phyloP scores from a whole-genome alignment of 176 grass and related monocot genomes.

The Tillandsia fasciculata region DNA sequence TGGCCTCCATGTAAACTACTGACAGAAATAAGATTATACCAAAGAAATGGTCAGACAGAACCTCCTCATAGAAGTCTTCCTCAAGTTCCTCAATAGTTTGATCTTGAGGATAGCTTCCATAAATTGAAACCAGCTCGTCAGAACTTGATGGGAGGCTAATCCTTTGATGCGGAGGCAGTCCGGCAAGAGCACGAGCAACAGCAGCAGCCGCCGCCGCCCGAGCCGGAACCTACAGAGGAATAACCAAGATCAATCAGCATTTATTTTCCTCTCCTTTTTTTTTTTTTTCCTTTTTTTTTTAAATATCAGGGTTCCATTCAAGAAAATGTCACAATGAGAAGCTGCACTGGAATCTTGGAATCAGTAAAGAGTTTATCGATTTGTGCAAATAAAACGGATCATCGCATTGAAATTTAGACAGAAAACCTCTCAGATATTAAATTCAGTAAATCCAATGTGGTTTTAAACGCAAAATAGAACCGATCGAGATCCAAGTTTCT shows the following conservation, averaged over 20 bases:
- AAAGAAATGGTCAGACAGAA: conserved; percentile 13
- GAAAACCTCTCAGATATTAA: too few species aligned
- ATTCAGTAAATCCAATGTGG: too few species aligned
- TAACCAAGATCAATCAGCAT: conserved; percentile 13
- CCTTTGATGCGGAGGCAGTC: conserved; percentile 64
- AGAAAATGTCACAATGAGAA: too few species aligned
- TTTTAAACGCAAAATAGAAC: too few species aligned
- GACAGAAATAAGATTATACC: background rate
- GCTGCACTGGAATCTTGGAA: too few species aligned
- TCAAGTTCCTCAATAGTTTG: conserved; percentile 60
- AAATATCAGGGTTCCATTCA: too few species aligned
- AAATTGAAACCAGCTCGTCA: conserved; percentile 65
- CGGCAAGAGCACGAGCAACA: conserved; percentile 66
- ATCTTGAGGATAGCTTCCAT: conserved; percentile 52
- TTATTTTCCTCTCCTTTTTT: too few species aligned
- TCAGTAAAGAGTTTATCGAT: too few species aligned
- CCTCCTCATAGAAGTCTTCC: conserved; percentile 85
- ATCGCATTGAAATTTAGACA: too few species aligned
- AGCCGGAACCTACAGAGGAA: conserved; percentile 66
- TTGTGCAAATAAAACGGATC: too few species aligned
- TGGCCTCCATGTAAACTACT: background rate
- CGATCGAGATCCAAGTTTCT: background rate
- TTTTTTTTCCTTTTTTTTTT: too few species aligned
- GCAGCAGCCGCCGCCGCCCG: conserved; percentile 72
- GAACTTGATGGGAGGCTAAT: conserved; percentile 65